Conservation (phyloP, 352 stramenopile genomes). For the Pythium insidiosum region DNA sequence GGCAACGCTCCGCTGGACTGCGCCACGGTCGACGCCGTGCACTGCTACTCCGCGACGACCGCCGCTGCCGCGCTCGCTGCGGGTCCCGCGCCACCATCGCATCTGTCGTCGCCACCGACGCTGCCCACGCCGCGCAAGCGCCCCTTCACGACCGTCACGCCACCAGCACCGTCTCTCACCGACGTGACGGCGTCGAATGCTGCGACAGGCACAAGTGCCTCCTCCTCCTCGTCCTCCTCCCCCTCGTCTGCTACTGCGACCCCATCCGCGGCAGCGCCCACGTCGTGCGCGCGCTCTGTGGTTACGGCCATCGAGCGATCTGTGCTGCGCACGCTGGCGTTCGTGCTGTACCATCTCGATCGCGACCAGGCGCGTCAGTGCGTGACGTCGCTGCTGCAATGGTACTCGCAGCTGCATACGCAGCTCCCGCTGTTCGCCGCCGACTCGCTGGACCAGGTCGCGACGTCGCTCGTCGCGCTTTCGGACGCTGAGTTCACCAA, state of each 20-base stretch:
- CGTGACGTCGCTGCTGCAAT: slow-evolving; percentile 46
- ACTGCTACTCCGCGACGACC: too few species aligned
- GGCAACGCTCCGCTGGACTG: too few species aligned
- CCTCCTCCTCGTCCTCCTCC: neutral
- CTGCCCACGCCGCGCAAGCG: slow-evolving; percentile 16
- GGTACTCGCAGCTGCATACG: slow-evolving; percentile 52
- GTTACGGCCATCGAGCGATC: slow-evolving; percentile 50
- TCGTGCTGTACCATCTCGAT: slow-evolving; percentile 59
- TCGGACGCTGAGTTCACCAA: slow-evolving; percentile 53
- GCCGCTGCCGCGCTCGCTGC: too few species aligned
- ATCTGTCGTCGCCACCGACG: too few species aligned
- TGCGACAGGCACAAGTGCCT: neutral
- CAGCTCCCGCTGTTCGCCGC: slow-evolving; percentile 29
- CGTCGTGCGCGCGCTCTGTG: slow-evolving; percentile 29
- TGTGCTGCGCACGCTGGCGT: slow-evolving; percentile 53
- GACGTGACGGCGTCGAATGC: too few species aligned
- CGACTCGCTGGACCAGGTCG: slow-evolving; percentile 38
- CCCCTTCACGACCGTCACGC: too few species aligned
- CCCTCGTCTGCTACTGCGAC: neutral
- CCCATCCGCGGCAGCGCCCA: neutral
- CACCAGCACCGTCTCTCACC: too few species aligned
- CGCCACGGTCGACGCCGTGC: too few species aligned
- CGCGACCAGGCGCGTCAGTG: slow-evolving; percentile 44
- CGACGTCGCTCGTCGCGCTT: slow-evolving; percentile 46
- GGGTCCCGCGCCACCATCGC: too few species aligned